These are phyloP conservation scores for Fusarium verticillioides DNA, from an alignment of 2,329 filamentous ascomycete genomes.

Conservation along the genomic window DNA sequence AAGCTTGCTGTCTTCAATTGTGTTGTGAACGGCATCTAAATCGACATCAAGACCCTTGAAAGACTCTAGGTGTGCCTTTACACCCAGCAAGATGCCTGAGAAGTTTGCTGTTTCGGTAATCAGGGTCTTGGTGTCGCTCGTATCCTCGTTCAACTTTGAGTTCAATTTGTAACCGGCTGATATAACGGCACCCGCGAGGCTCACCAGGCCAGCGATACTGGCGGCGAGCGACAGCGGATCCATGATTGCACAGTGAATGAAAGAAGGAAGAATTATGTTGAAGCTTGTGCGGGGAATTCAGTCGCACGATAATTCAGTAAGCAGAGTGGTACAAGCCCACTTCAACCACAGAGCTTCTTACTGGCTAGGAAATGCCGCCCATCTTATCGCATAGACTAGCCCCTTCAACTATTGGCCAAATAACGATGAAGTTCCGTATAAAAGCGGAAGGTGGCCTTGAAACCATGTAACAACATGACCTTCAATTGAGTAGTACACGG, in stretches of 20 bases:
- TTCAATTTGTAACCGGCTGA: background rate
- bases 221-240: background rate
- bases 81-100: background rate
- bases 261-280: fast-evolving
- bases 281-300: background rate
- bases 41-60: background rate
- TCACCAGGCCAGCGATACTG: background rate
- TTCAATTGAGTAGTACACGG: background rate
- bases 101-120: background rate
- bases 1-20: background rate
- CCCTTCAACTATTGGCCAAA: fast-evolving
- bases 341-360: background rate
- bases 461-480: too few species aligned
- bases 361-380: fast-evolving
- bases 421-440: background rate
- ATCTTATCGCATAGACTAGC: background rate
- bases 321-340: background rate
- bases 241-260: background rate
- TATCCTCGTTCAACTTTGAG: background rate
- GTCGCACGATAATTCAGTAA: background rate
- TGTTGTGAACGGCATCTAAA: fast-evolving
- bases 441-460: background rate
- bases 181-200: background rate
- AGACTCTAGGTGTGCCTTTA: background rate
- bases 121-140: background rate